Base-by-base conservation (phyloP, 257 asterid species). In the Capsicum baccatum region DNA sequence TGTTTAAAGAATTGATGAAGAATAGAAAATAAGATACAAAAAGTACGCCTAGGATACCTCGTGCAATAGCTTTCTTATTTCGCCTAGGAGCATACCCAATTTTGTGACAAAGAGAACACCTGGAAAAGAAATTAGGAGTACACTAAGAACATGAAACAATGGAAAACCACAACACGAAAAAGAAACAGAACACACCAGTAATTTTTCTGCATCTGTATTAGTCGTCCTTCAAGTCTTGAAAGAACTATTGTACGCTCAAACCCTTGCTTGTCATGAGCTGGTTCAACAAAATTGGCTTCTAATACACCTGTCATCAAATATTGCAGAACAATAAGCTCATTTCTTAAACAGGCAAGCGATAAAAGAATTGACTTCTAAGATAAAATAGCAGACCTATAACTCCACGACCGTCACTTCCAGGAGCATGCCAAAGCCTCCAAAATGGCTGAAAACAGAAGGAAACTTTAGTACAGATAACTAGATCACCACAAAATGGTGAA, bases 381-480 rank as follows among this genome's bases (percentile, higher is more conserved):
- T 57, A 37, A 12, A 79, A 44, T 66, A 79, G n/a, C 88, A 79
- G 88, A 96, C 99, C 99, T 89, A 97, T 97, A 58, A 97, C 99
- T 89, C 99, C 99, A 88, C 99, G 99, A 60, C 99, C 99, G 83
- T 95, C 98, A 60, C 98, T 95, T 84, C 98, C 99, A 84, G 98
- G 92, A 81, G 99, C 89, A 91, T 94, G 94, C 98, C 98, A 97
- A 80, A 97, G 94, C 90, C 96, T 97, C 98, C 98, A 94, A 87
- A 95, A 95, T 82, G 99, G 98, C 98, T 94, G 91, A 84, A 76
- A 84, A 87, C 64, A 87, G 47, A 84, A 83, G 85, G 54, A 64
- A 42, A 78, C 2, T 82, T 39, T 54, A 59, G n/a, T 68, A 67
- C 62, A 54, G 50, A 78, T 74, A 19, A 74, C 62, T 50, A 74